Conservation (phyloP, 2,329 filamentous ascomycete genomes). For the Fusarium sp. region DNA sequence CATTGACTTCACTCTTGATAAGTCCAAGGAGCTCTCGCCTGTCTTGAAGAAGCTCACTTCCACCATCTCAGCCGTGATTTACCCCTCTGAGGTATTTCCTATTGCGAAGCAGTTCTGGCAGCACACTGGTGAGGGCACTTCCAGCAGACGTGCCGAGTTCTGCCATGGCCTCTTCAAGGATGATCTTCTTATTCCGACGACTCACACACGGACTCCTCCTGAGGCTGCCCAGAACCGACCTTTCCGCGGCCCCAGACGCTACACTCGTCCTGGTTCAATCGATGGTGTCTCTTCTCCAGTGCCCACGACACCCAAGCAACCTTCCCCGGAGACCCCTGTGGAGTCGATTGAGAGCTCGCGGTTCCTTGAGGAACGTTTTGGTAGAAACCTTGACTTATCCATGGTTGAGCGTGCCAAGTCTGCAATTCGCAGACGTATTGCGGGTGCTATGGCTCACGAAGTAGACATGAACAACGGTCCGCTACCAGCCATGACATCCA, state of each 20-base stretch:
- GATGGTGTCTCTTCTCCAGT: slow-evolving; percentile 30
- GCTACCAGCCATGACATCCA: slow-evolving; percentile 50
- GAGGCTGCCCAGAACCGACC: slow-evolving; percentile 48
- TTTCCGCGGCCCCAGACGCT: slow-evolving; percentile 81
- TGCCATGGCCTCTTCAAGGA: slow-evolving; percentile 81
- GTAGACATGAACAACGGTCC: slow-evolving; percentile 60
- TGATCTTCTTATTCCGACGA: slow-evolving; percentile 63
- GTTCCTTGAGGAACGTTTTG: slow-evolving; percentile 95
- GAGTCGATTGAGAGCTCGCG: slow-evolving; percentile 74
- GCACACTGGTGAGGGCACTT: slow-evolving; percentile 92
- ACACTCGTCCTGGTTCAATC: slow-evolving; percentile 70
- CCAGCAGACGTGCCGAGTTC: slow-evolving; percentile 91
- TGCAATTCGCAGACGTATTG: slow-evolving; percentile 88
- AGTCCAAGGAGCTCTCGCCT: slow-evolving; percentile 62
- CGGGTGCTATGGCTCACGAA: slow-evolving; percentile 82
- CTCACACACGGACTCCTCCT: slow-evolving; percentile 43
- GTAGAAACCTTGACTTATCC: slow-evolving; percentile 85
- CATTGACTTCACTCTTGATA: slow-evolving; percentile 72
- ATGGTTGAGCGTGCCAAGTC: slow-evolving; percentile 85
- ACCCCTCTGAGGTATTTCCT: slow-evolving; percentile 72
- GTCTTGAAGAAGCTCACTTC: slow-evolving; percentile 68
- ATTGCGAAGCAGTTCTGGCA: slow-evolving; percentile 97
- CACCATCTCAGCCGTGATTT: slow-evolving; percentile 77
- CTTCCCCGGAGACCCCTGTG: slow-evolving; percentile 43
- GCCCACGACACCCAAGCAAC: slow-evolving; percentile 24